phyloP scores from a whole-genome alignment of 345 rosid species.

The Citrus reticulata region DNA sequence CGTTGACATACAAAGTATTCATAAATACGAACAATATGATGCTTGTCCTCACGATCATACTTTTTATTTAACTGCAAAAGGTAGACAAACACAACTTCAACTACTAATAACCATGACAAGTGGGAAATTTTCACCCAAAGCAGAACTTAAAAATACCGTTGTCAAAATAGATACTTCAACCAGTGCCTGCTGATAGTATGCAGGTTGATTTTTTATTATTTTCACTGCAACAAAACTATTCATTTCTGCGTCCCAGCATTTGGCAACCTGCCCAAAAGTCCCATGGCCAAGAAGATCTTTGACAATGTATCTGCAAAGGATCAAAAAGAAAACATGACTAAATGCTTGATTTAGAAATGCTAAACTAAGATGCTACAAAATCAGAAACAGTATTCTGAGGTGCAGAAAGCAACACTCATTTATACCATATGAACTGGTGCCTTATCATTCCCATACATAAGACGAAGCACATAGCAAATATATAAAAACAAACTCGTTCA shows the following conservation, averaged over 20 bases:
- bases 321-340: conserved; percentile 16
- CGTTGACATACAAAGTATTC: conserved; percentile 83
- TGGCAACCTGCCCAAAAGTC: conserved; percentile 98
- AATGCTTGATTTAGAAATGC: conserved; percentile 7
- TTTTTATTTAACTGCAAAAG: conserved; percentile 83
- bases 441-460: neutral
- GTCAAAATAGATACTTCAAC: conserved; percentile 98
- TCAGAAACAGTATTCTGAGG: neutral
- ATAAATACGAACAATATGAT: conserved; percentile 96
- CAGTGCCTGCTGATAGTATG: conserved; percentile 95
- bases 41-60: conserved; percentile 97
- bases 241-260: conserved; percentile 84
- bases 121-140: conserved; percentile 11
- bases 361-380: neutral
- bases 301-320: conserved; percentile 75
- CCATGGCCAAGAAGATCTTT: conserved; percentile 99
- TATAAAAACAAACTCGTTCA: neutral
- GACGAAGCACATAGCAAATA: neutral
- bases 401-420: neutral
- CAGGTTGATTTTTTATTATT: conserved; percentile 96
- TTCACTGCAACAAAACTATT: conserved; percentile 83
- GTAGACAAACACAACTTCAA: conserved; percentile 18
- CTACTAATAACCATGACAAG: neutral
- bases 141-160: conserved; percentile 49
- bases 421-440: neutral